phyloP scores from a whole-genome alignment of 2,329 filamentous ascomycete species.

The Fusarium anthophilum region DNA sequence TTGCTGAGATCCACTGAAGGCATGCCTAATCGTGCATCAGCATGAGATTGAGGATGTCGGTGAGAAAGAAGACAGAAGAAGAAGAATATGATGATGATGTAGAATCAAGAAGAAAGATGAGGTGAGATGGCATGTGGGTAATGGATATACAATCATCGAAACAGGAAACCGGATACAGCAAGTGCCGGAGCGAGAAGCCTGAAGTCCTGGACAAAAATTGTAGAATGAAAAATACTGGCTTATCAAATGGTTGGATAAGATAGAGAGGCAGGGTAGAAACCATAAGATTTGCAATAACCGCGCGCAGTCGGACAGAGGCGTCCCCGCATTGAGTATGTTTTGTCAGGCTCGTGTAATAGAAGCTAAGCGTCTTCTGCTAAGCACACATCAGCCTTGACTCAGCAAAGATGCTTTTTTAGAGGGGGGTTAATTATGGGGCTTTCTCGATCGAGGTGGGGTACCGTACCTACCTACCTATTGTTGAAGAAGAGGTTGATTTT shows the following conservation, averaged over 20 bases:
- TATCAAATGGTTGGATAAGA: conserved; percentile 44
- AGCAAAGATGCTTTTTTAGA: conserved; percentile 9
- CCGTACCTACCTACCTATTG: not conserved
- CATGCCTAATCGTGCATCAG: not conserved
- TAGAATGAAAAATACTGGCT: conserved; percentile 1
- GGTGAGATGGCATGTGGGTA: not conserved
- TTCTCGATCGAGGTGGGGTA: conserved; percentile 16
- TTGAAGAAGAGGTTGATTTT: not conserved
- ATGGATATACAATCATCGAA: conserved; percentile 9
- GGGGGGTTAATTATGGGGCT: not conserved
- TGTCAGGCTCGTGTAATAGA: conserved; percentile 47
- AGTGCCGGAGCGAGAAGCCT: not conserved
- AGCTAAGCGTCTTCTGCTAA: conserved; percentile 22
- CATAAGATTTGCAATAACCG: conserved; percentile 24
- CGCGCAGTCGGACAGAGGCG: conserved; percentile 9
- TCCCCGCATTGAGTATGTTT: conserved; percentile 34
- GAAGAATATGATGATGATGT: not conserved
- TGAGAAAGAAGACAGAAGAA: conserved; percentile 9
- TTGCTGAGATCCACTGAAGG: conserved; percentile 11
- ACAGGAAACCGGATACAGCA: not conserved
- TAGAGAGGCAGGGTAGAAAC: not conserved
- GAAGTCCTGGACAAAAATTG: not conserved
- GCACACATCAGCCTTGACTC: conserved; percentile 36
- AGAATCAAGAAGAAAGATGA: conserved; percentile 6
- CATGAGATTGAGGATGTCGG: conserved; percentile 22